Evolutionary conservation across 371 early-diverging fungal genomes (phyloP), one percentile per base, ranked within the genome.

Genomic region (Choanephora cucurbitarum): DNA sequence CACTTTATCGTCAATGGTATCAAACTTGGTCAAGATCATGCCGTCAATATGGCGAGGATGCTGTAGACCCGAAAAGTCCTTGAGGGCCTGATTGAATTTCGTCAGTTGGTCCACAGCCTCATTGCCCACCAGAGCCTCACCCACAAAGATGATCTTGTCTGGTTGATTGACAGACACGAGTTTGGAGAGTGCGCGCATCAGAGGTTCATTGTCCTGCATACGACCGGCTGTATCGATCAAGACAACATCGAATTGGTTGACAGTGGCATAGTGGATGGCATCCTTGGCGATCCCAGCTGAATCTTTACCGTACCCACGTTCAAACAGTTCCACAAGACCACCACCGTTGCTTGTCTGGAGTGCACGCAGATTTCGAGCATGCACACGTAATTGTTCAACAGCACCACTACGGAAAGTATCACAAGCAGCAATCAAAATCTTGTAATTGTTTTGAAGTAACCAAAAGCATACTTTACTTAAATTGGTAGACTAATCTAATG

Each of bases 341-440:
- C 79, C 73, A 28, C 89, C 88, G 39, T n/a, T n/a, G n/a, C 83
- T 80, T 1, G 70, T 72, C 60, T 91, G 87, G 46, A 96, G 79
- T 10, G 88, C 87, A 37, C 84, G 79, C 57, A 98, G 73, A 65
- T 97, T 96, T 32, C 94, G 82, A 5, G 86, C 97, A 72, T 99
- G 99, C 4, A 95, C 95, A 32, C 92, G 85, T 9, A 99, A 75
- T 70, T 99, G 99, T 70, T 99, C 99, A 28, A 99, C 97, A 8
- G 99, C 99, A 44, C 99, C 99, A 33, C 94, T 91, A 58, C 99
- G 88, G 81, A 99, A 99, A 6, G 99, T 99, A 79, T 99, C 99
- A 69, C 99, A 98, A 3, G 99, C 99, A 17, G 98, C 99, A 67
- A 99, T 96, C 53, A 97, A 80, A 8, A 99, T 92, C 45, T 85